Base-by-base conservation (phyloP, 345 rosid species). In the Balakata baccata region DNA sequence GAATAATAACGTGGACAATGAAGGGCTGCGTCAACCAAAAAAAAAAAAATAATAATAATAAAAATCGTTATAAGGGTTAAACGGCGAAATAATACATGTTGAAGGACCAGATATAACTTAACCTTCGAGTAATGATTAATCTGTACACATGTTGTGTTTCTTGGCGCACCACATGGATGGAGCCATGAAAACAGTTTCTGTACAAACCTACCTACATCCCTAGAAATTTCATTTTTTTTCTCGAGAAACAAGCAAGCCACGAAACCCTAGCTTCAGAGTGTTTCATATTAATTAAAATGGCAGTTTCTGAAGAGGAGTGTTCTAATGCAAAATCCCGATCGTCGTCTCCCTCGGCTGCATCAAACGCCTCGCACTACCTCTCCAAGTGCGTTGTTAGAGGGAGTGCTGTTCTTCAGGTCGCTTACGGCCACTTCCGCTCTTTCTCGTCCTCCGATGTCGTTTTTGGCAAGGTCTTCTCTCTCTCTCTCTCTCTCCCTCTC, bases 241-340 rank as follows among this genome's bases (percentile, higher is more conserved):
- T 43, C 54, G 64, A 16, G 70, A 74, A 64, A 23, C 70, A 73
- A 65, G 51, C 39, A 56, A 18, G 18, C 17, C 54, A 3, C 13
- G 4, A 68, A 61, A 54, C 79, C 74, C 69, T 61, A 75, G 18
- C 64, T 67, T 45, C 37, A 4, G 5, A 29, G 20, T 5, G 38
- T 10, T 7, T 17, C 39, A 6, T 1, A 13, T 1, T n/a, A 50
- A 25, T 41, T 54, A 16, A 9, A 65, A 91, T 95, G 98, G 99
- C 97, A 75, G 96, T 94, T 69, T 82, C 98, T 38, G 97, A 91
- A 89, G 99, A 95, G 77, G 98, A 91, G 84, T 89, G 91, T 70
- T 89, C 97, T 29, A 83, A 86, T 64, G 86, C 88, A 14, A 92
- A 93, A 77, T 81, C 91, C 68, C 84, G 88, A 78, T 83, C 97